Percentiles rank a stretch among this genome's conserved stretches.
These are phyloP conservation scores for Huntiella omanensis DNA, from an alignment of 2,329 filamentous ascomycete genomes.

Conservation along the genomic window DNA sequence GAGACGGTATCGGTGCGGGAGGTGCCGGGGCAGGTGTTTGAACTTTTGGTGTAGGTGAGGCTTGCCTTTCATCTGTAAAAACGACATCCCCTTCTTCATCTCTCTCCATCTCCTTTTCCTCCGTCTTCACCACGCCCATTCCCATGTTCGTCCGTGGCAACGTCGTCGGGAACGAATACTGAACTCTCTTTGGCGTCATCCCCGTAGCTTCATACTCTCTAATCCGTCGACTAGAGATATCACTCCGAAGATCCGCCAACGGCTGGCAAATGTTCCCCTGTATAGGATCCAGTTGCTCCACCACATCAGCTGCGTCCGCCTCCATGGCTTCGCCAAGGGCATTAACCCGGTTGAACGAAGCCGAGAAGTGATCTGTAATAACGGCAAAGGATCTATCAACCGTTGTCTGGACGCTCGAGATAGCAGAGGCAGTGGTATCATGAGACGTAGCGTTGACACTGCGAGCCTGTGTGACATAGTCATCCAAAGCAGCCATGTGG, in stretches of 20 bases:
- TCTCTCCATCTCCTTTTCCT: slow-evolving; percentile 14
- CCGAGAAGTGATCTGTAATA: slow-evolving; percentile 51
- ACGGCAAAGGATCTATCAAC: slow-evolving; percentile 54
- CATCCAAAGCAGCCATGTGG: slow-evolving; percentile 81
- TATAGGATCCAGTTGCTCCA: slow-evolving; percentile 43
- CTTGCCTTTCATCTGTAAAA: slow-evolving; percentile 21
- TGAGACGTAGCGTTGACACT: slow-evolving; percentile 66
- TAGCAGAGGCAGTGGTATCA: slow-evolving; percentile 44
- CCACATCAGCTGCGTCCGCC: slow-evolving; percentile 36
- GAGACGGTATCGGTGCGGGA: slow-evolving; percentile 14
- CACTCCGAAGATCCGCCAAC: slow-evolving; percentile 49
- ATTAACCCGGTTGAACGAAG: slow-evolving; percentile 48
- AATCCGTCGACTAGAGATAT: slow-evolving; percentile 45
- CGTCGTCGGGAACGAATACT: slow-evolving; percentile 62
- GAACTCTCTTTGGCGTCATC: slow-evolving; percentile 60
- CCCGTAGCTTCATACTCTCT: slow-evolving; percentile 74
- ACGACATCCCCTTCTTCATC: slow-evolving; percentile 19
- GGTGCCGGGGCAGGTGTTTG: neutral
- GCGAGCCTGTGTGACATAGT: slow-evolving; percentile 69
- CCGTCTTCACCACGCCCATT: slow-evolving; percentile 8
- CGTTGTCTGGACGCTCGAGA: slow-evolving; percentile 45
- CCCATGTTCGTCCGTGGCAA: slow-evolving; percentile 49
- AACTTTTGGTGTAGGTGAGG: neutral
- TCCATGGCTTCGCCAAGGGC: slow-evolving; percentile 51
- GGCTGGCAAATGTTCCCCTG: slow-evolving; percentile 43